Evolutionary conservation across 495 filamentous ascomycete genomes (phyloP).

Genomic region (Patellaria atrata): DNA sequence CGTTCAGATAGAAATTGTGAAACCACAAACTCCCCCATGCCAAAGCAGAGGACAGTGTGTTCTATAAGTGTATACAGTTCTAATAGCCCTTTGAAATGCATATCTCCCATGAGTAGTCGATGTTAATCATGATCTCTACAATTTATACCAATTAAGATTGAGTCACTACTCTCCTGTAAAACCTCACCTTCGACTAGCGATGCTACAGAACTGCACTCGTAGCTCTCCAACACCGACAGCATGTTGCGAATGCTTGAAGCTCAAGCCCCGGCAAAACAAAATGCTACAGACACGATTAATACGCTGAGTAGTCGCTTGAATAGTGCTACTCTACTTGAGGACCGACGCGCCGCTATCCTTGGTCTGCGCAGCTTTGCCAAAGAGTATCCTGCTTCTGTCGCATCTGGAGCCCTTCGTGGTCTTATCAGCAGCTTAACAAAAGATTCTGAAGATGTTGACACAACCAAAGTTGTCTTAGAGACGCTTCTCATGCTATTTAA

Average conservation of each 20-base stretch:
- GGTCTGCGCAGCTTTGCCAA: slow-evolving; percentile 92
- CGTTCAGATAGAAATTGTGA: no score
- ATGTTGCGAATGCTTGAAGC: slow-evolving; percentile 82
- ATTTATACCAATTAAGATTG: no score
- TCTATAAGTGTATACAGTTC: no score
- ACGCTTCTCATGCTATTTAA: slow-evolving; percentile 87
- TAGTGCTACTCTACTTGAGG: slow-evolving; percentile 80
- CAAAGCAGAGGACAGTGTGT: no score
- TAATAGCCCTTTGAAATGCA: no score
- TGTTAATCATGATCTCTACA: no score
- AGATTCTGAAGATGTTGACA: slow-evolving; percentile 93
- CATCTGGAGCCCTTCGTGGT: slow-evolving; percentile 72
- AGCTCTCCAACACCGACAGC: slow-evolving; percentile 21
- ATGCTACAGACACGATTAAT: slow-evolving; percentile 82
- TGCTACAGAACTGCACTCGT: no score
- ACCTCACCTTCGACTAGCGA: no score
- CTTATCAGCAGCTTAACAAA: slow-evolving; percentile 73
- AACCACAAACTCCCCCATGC: no score
- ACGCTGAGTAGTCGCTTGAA: slow-evolving; percentile 73
- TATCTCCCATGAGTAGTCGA: no score
- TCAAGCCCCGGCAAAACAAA: slow-evolving; percentile 88
- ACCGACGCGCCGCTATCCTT: slow-evolving; percentile 81
- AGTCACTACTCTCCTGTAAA: no score
- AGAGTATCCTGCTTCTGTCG: slow-evolving; percentile 90
- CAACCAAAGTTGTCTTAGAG: slow-evolving; percentile 84